phyloP scores from a whole-genome alignment of 2,329 filamentous ascomycete genomes.

The Apiospora saccharicola region DNA sequence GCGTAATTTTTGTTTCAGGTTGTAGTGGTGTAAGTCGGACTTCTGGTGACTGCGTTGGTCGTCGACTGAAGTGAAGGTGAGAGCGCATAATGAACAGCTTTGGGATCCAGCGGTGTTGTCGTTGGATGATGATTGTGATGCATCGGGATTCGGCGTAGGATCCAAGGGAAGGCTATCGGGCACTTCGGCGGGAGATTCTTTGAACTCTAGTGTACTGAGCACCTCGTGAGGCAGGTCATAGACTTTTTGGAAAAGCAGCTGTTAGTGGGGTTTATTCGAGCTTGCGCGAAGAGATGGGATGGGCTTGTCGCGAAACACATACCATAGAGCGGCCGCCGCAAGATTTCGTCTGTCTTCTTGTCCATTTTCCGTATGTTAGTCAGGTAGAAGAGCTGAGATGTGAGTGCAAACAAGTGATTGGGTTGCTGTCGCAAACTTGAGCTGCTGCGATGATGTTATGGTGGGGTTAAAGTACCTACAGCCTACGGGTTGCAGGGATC shows the following conservation, averaged over 20 bases:
- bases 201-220: constrained; percentile 70
- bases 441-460: constrained; percentile 1
- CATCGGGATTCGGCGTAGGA: constrained; percentile 29
- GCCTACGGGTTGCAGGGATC: neutral
- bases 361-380: constrained; percentile 10
- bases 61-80: constrained; percentile 73
- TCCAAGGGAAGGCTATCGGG: neutral
- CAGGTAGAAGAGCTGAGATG: neutral
- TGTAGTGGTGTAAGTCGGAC: constrained; percentile 93
- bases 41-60: constrained; percentile 88
- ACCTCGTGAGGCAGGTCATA: constrained; percentile 84
- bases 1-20: constrained; percentile 88
- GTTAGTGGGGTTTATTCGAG: constrained; percentile 29
- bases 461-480: constrained; percentile 7
- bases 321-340: constrained; percentile 49
- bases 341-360: constrained; percentile 42
- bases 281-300: neutral
- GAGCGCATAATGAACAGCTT: constrained; percentile 80
- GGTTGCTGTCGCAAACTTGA: neutral
- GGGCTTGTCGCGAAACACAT: constrained; percentile 25
- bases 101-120: constrained; percentile 67
- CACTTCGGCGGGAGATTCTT: constrained; percentile 44
- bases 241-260: constrained; percentile 56
- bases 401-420: neutral
- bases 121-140: constrained; percentile 34